phyloP scores from a whole-genome alignment of 2,329 filamentous ascomycete species.

The Colletotrichum sp. region DNA sequence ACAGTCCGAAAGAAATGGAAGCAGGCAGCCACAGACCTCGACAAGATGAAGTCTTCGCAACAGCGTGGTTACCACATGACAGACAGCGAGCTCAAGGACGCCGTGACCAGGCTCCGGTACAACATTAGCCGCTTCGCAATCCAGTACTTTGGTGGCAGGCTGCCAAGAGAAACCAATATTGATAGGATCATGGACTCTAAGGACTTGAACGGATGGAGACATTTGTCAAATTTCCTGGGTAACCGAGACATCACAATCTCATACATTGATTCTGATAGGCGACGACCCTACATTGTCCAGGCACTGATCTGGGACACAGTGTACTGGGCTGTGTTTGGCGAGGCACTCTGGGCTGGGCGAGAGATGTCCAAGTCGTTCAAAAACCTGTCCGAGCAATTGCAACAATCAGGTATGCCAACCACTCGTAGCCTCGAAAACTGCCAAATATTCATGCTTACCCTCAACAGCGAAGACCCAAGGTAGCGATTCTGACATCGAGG shows the following conservation, averaged over 20 bases:
- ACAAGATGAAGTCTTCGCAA: neutral
- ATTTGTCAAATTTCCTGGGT: too few species aligned
- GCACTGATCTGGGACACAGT: too few species aligned
- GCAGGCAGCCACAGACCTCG: neutral
- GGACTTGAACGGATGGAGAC: neutral
- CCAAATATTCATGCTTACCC: too few species aligned
- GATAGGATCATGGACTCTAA: accelerated
- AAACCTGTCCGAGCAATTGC: too few species aligned
- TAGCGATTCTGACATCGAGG: neutral
- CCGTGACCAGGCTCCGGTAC: neutral
- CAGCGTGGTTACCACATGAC: neutral
- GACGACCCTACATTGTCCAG: neutral
- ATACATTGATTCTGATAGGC: neutral
- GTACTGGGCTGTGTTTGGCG: too few species aligned
- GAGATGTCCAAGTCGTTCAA: too few species aligned
- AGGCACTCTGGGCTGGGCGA: too few species aligned
- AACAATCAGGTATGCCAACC: too few species aligned
- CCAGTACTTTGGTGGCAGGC: neutral
- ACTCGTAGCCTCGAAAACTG: too few species aligned
- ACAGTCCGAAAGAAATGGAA: neutral
- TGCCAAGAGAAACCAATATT: neutral
- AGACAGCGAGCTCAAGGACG: neutral
- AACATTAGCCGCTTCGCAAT: neutral
- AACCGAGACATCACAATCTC: neutral
- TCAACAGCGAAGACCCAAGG: neutral